phyloP scores from a whole-genome alignment of 2,329 filamentous ascomycete genomes.

The Claviceps capensis region DNA sequence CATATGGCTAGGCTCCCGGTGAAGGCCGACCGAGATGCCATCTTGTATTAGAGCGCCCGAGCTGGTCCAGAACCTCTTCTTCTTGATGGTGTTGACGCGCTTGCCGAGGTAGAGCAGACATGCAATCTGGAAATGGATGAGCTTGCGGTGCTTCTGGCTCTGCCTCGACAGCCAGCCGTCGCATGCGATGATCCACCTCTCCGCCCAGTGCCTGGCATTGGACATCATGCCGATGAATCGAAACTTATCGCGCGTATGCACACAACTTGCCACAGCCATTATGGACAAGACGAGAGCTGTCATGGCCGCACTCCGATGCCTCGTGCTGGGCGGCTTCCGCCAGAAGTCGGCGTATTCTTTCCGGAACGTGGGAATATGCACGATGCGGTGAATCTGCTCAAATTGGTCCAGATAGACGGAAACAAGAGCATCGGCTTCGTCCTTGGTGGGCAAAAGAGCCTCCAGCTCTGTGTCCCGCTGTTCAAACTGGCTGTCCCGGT shows the following conservation, averaged over 20 bases:
- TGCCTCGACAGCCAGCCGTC: slow-evolving; percentile 40
- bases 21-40: slow-evolving; percentile 43
- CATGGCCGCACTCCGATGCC: slow-evolving; percentile 35
- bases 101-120: slow-evolving; percentile 48
- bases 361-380: slow-evolving; percentile 46
- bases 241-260: slow-evolving; percentile 34
- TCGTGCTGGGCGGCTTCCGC: slow-evolving; percentile 24
- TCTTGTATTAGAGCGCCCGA: slow-evolving; percentile 43
- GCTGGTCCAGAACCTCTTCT: slow-evolving; percentile 49
- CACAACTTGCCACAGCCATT: slow-evolving; percentile 44
- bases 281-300: slow-evolving; percentile 46
- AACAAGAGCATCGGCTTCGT: slow-evolving; percentile 35
- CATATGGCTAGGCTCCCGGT: slow-evolving; percentile 44
- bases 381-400: slow-evolving; percentile 41
- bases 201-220: slow-evolving; percentile 38
- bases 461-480: slow-evolving; percentile 37
- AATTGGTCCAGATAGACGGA: slow-evolving; percentile 40
- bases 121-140: slow-evolving; percentile 47
- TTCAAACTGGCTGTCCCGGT: slow-evolving; percentile 35
- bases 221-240: slow-evolving; percentile 46
- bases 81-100: slow-evolving; percentile 48
- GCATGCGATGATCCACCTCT: slow-evolving; percentile 42
- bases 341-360: slow-evolving; percentile 43
- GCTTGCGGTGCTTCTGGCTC: slow-evolving; percentile 46
- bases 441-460: slow-evolving; percentile 30